A percentile compares a stretch with the other conserved stretches of the same genome.
Evolutionary conservation across 2,329 filamentous ascomycete species (phyloP).

Genomic region (Cercospora janseana): DNA sequence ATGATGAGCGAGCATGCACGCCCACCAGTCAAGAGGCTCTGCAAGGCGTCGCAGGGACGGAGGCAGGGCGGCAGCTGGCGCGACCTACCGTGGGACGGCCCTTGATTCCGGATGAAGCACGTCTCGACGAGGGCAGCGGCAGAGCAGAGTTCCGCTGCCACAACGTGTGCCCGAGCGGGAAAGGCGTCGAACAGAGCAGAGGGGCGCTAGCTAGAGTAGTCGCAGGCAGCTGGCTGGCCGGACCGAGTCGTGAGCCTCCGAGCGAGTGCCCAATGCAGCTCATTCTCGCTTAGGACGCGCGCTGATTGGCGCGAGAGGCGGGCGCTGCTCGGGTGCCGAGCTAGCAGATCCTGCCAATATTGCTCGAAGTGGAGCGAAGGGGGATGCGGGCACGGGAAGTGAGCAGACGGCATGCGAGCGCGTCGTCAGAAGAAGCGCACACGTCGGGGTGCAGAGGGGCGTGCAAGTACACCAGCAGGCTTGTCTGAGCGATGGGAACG

Average conservation of each 20-base stretch:
- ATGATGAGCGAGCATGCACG: no score
- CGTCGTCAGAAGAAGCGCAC: not conserved
- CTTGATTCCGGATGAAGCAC: no score
- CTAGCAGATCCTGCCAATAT: constrained; percentile 27
- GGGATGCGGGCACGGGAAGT: constrained; percentile 9
- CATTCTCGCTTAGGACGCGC: constrained; percentile 17
- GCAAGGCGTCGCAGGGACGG: no score
- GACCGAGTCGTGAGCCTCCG: constrained; percentile 26
- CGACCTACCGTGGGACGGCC: no score
- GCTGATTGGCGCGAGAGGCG: constrained; percentile 20
- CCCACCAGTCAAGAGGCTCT: no score
- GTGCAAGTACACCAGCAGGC: constrained; percentile 22
- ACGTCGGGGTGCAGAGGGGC: no score
- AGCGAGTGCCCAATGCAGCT: constrained; percentile 13
- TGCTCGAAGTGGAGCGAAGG: constrained; percentile 17
- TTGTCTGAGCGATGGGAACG: no score
- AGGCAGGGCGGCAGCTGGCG: no score
- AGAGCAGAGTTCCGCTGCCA: constrained; percentile 14
- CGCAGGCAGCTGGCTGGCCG: constrained; percentile 19
- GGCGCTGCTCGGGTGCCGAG: constrained; percentile 14
- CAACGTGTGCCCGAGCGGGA: constrained; percentile 20
- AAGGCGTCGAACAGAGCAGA: constrained; percentile 17
- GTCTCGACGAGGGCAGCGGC: constrained; percentile 15
- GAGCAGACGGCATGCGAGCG: constrained; percentile 1
- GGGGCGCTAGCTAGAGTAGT: constrained; percentile 13